Base-by-base conservation (phyloP, 768 basidiomycete species). In the Aureoboletus auriporus region DNA sequence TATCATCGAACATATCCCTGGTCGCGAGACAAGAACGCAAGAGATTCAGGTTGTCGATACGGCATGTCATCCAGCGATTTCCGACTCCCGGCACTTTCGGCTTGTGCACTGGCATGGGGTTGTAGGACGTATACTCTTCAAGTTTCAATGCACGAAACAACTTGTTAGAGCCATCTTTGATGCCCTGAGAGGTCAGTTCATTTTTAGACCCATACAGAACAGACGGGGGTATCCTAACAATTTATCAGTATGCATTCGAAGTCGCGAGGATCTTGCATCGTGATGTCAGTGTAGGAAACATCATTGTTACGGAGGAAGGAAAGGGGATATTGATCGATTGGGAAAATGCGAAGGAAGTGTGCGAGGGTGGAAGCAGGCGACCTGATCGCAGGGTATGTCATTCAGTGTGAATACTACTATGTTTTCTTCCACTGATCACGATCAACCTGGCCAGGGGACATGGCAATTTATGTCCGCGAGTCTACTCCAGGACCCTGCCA, bases 201-300 rank as follows among this genome's bases (percentile, higher is more conserved):
- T 31, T 20, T 30, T 31, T 26, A 10, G 5, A 9, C 6, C 2
- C 14, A 41, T 1, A 14, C 27, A 10, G 11, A 27, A 14, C 10
- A 28, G 14, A n/a, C 27, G 10, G 14, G 3, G n/a, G 14, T 28
- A 13, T 7, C 8, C 11, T n/a, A 13, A 12, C 10, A 67, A 65
- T 59, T 8, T 61, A 65, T 35, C 12, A 47, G 27, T 50, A 55
- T 5, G 63, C 63, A 4, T 62, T 42, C 37, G 27, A 42, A 1
- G 17, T 41, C 1, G 50, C 55, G 6, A 39, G 39, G 4, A 44
- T 60, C 9, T 49, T 66, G 17, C 65, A 68, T 39, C 53, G 66
- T 2, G 65, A 68, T 27, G 57, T 65, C n/a, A 69, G 65, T 26
- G 30, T 27, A 0, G 51, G 53, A 5, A 68, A 67, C 38, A 58